phyloP scores from a whole-genome alignment of 208 protist genomes.

The Angomonas desouzai region DNA sequence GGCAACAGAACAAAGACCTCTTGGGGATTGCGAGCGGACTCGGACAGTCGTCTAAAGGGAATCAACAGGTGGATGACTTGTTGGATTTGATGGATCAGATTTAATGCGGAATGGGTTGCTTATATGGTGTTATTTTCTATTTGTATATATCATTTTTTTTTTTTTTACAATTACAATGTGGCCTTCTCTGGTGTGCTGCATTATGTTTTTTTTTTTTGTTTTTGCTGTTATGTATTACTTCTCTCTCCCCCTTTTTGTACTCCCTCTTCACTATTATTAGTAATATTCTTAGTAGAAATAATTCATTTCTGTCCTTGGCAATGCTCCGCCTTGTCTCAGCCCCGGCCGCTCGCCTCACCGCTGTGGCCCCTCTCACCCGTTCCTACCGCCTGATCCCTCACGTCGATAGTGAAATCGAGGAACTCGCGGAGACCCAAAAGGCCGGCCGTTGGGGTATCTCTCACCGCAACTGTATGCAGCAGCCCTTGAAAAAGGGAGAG shows the following conservation, averaged over 20 bases:
- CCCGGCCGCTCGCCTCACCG: neutral
- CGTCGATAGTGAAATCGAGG: constrained; percentile 83
- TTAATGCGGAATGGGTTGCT: constrained; percentile 19
- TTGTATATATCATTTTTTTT: neutral
- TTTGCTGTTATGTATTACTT: constrained; percentile 15
- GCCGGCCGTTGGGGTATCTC: constrained; percentile 76
- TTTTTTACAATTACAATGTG: constrained; percentile 8
- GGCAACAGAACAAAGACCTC: constrained; percentile 49
- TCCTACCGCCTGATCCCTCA: constrained; percentile 83
- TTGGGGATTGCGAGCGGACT: constrained; percentile 51
- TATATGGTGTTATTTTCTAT: neutral
- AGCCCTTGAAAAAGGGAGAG: constrained; percentile 80
- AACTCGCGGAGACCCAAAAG: constrained; percentile 82
- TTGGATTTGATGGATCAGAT: constrained; percentile 87
- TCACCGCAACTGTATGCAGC: constrained; percentile 79
- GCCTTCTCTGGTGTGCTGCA: neutral
- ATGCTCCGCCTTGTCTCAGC: constrained; percentile 26
- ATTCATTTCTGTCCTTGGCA: neutral
- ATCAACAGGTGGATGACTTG: constrained; percentile 26
- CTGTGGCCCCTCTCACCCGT: constrained; percentile 17
- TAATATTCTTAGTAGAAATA: neutral
- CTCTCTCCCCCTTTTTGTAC: constrained; percentile 21
- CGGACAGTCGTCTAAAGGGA: neutral
- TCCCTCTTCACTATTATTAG: constrained; percentile 1
- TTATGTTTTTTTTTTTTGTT: constrained; percentile 10